Percentiles rank a stretch among this genome's conserved stretches.
Evolutionary conservation across 2,329 filamentous ascomycete genomes (phyloP).

Genomic region (Fusarium domesticum): DNA sequence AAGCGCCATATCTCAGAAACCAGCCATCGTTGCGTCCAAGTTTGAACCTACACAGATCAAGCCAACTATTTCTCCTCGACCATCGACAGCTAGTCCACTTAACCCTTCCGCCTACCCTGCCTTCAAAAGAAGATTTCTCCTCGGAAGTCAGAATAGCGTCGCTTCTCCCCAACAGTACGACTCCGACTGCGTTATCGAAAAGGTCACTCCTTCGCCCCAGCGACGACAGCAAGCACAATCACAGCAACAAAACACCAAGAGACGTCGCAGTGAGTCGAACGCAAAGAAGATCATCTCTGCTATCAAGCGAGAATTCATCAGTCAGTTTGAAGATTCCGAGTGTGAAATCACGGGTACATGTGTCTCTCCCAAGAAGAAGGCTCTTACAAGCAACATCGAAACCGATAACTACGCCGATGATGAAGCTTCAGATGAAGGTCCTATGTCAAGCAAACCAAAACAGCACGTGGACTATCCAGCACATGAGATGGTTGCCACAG

Average conservation of each 20-base stretch:
- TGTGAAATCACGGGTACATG: constrained; percentile 6
- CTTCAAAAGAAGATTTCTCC: neutral
- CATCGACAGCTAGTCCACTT: no score
- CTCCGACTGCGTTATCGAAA: constrained; percentile 21
- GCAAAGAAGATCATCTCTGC: neutral
- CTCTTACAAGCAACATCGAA: neutral
- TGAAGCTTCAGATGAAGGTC: constrained; percentile 1
- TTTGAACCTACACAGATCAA: neutral
- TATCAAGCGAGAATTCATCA: neutral
- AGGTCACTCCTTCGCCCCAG: constrained; percentile 10
- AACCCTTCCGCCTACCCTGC: neutral
- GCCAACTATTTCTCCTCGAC: no score
- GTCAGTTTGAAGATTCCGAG: constrained; percentile 1
- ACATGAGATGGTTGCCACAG: no score
- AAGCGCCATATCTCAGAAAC: no score
- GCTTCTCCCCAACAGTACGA: constrained; percentile 1
- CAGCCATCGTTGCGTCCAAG: no score
- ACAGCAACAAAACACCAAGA: constrained; percentile 10
- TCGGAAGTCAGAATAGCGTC: neutral
- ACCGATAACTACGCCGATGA: constrained; percentile 4
- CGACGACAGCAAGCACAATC: constrained; percentile 1
- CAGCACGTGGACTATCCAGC: neutral
- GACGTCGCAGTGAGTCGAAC: constrained; percentile 5
- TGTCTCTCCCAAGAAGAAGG: constrained; percentile 3
- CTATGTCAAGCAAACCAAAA: neutral